Evolutionary conservation across 495 filamentous ascomycete genomes (phyloP), one percentile per base, ranked within the genome.

Genomic region (Lindgomyces ingoldianus): DNA sequence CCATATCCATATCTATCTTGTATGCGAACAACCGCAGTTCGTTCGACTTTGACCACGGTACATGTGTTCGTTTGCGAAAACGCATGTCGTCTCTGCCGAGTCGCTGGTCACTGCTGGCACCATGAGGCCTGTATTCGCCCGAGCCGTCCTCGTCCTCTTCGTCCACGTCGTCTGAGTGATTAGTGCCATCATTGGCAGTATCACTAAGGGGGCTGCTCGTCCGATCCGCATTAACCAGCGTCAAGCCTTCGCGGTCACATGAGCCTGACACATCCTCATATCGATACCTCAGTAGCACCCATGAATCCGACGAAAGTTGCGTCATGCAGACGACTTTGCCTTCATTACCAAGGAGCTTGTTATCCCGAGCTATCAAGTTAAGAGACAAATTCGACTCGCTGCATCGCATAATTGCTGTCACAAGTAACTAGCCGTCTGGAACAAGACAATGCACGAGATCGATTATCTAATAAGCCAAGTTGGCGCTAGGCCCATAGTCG

Each of bases 381-480:
- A 36, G 21, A 30, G 44, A 33, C 21, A 25, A 47, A 33, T 59
- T 49, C 29, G 56, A 59, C 2, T 59, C 26, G 24, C 56, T 47
- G 26, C 42, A 48, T 36, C 25, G 26, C 18, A 64, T 26, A 49
- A 36, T 49, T 50, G 26, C 60, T 44, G 52, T 48, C 26, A 57
- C 42, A 25, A 57, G 45, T 16, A 33, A 47, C 26, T 24, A 55
- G 51, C 51, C 46, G 25, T 64, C 25, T 57, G 26, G 52, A 11
- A 57, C 18, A 44, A 21, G 41, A 49, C 41, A 62, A 57, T 29
- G 52, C 1, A 41, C 36, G 41, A 64, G n/a, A 64, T 64, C 26
- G 39, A 52, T 57, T 64, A 64, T 64, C 51, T 64, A 26, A 48
- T 59, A 59, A 49, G 56, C 39, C 10, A 49, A 47, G 26, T 44